Percentiles rank a stretch among this genome's conserved stretches.
These are phyloP conservation scores for Pythium dissotocum DNA, from an alignment of 352 stramenopile species.

Conservation along the genomic window DNA sequence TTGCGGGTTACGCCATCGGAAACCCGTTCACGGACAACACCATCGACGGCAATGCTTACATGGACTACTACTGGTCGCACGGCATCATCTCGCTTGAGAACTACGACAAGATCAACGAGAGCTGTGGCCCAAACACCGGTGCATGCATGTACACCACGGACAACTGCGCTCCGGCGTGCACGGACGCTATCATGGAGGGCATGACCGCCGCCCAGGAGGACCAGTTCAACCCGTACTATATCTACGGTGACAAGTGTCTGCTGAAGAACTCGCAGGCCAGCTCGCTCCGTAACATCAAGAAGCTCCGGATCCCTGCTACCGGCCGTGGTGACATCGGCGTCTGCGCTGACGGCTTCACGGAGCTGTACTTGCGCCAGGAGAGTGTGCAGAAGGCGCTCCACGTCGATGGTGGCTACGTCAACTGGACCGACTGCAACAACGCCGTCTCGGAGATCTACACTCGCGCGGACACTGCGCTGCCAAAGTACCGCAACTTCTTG, in stretches of 20 bases:
- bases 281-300: conserved; percentile 42
- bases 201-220: conserved; percentile 45
- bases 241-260: conserved; percentile 82
- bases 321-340: conserved; percentile 59
- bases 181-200: conserved; percentile 50
- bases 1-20: conserved; percentile 77
- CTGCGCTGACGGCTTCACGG: conserved; percentile 68
- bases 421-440: conserved; percentile 72
- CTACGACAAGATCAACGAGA: conserved; percentile 61
- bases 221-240: conserved; percentile 74
- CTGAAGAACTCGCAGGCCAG: conserved; percentile 56
- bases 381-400: conserved; percentile 69
- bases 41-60: conserved; percentile 52
- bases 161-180: conserved; percentile 44
- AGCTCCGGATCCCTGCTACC: conserved; percentile 26
- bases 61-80: conserved; percentile 88
- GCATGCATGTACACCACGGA: conserved; percentile 58
- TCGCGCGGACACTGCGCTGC: conserved; percentile 56
- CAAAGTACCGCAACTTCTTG: conserved; percentile 73
- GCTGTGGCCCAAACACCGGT: conserved; percentile 56
- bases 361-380: conserved; percentile 58
- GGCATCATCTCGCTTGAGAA: conserved; percentile 79
- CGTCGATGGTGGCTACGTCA: conserved; percentile 38
- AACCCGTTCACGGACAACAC: conserved; percentile 56
- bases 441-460: conserved; percentile 52